phyloP scores from a whole-genome alignment of 2,329 filamentous ascomycete genomes.

The Arachnomyces sp. region DNA sequence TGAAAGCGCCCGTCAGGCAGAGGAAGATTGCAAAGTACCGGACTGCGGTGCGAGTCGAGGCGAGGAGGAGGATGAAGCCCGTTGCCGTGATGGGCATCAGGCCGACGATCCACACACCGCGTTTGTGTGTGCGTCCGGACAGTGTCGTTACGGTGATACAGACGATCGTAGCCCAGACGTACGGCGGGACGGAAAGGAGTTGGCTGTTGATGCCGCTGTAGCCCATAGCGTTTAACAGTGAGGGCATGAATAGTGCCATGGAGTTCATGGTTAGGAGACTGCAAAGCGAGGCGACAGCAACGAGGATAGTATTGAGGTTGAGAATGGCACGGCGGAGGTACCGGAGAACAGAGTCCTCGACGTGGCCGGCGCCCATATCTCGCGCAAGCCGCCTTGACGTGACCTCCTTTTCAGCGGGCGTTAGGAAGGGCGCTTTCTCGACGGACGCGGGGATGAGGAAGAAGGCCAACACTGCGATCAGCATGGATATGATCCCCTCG shows the following conservation, averaged over 20 bases:
- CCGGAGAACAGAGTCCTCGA: conserved; percentile 8
- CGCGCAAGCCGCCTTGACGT: conserved; percentile 10
- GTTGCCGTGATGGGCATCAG: conserved; percentile 4
- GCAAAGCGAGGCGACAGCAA: conserved; percentile 11
- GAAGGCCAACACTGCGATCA: conserved; percentile 8
- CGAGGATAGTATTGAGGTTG: conserved; percentile 7
- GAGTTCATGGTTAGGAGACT: no score
- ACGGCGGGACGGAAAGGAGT: conserved; percentile 12
- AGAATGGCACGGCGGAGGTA: conserved; percentile 10
- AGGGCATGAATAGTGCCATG: conserved; percentile 11
- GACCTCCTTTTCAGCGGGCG: conserved; percentile 9
- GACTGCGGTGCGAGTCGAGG: conserved; percentile 3
- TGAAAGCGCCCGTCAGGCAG: conserved; percentile 9
- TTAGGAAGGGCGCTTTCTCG: conserved; percentile 9
- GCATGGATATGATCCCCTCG: conserved; percentile 11
- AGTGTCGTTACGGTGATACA: conserved; percentile 9
- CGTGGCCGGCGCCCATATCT: conserved; percentile 8
- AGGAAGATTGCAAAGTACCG: conserved; percentile 11
- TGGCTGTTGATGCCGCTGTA: conserved; percentile 7
- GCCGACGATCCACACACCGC: conserved; percentile 6
- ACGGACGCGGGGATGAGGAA: conserved; percentile 9
- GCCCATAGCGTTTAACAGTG: conserved; percentile 10
- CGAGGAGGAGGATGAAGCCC: conserved; percentile 12
- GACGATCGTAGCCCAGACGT: conserved; percentile 8
- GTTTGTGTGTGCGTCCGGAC: conserved; percentile 8